Base-by-base conservation (phyloP, 805 yeast species). In the Vanderwaltozyma polyspora region DNA sequence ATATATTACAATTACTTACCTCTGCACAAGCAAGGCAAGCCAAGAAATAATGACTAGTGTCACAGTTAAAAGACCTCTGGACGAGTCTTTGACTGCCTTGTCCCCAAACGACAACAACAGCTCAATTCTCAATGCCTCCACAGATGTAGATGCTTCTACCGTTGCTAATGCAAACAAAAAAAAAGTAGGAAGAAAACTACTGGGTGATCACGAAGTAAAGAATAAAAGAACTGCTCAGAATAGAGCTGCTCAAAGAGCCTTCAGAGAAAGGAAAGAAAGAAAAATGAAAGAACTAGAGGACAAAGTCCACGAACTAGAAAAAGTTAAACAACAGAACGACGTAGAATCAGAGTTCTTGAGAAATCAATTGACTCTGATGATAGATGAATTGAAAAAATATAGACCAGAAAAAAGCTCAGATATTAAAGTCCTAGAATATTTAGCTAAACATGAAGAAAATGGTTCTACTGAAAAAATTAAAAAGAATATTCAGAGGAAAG, bases 171-270 rank as follows among this genome's bases (percentile, higher is more conserved):
- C 14, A 7, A 16, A 14, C 2, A 29, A 29, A 31, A 27, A 29
- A 15, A 31, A 34, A 28, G 32, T 13, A 1, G 38, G 38, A 14
- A 27, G 38, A 15, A 35, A 35, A 17, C 29, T 18, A 7, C 6
- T 31, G n/a, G 23, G 14, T 18, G 68, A 78, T 7, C 68, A 72
- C n/a, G 94, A 85, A 46, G 85, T 87, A 8, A 85, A 79, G 51
- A 74, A 75, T 47, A 87, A 84, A 64, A 69, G 97, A 47, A 84
- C 94, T 11, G 96, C 95, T 3, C 97, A 89, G 60, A 89, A 89
- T 59, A 71, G 98, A 51, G 95, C 95, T 4, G 97, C 97, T 12
- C 98, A 89, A 62, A 68, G 97, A 38, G 97, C 97, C 5, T 87
- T 86, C 61, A 68, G 97, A 38, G 97, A 89, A 60, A 72, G 97